Conservation (phyloP, 306 rosid species). For the Cucumis melo region DNA sequence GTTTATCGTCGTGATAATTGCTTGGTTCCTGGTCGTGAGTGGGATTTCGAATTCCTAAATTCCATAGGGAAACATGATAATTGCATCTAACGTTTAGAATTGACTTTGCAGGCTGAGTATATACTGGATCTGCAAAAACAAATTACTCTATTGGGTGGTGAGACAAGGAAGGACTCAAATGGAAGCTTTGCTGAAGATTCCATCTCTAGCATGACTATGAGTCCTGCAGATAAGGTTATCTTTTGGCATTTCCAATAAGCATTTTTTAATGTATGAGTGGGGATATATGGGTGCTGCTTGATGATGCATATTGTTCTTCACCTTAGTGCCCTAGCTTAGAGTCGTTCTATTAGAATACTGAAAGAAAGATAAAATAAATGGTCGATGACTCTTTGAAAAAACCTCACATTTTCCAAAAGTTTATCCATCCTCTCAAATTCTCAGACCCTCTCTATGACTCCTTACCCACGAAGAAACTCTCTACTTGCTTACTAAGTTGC, state of each 20-base stretch:
- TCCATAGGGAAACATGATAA: neutral
- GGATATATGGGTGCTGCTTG: neutral
- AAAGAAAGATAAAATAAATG: neutral
- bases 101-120: constrained; percentile 61
- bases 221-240: constrained; percentile 61
- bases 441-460: neutral
- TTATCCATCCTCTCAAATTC: neutral
- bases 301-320: neutral
- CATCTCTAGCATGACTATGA: constrained; percentile 55
- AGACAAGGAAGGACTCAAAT: constrained; percentile 64
- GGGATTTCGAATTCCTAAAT: neutral
- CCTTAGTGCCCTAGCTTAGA: neutral
- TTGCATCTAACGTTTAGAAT: neutral
- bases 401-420: neutral
- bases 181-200: constrained; percentile 61
- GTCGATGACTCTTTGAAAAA: neutral
- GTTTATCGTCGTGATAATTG: neutral
- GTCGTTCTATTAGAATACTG: neutral
- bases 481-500: neutral
- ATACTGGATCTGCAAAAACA: constrained; percentile 90
- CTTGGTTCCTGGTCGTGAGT: neutral
- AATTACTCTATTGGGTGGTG: constrained; percentile 73
- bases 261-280: neutral
- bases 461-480: neutral
- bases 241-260: neutral